A percentile compares a stretch with the other conserved stretches of the same genome.
Evolutionary conservation across 2,329 filamentous ascomycete genomes (phyloP).

Genomic region (Ophiocordyceps unilateralis): DNA sequence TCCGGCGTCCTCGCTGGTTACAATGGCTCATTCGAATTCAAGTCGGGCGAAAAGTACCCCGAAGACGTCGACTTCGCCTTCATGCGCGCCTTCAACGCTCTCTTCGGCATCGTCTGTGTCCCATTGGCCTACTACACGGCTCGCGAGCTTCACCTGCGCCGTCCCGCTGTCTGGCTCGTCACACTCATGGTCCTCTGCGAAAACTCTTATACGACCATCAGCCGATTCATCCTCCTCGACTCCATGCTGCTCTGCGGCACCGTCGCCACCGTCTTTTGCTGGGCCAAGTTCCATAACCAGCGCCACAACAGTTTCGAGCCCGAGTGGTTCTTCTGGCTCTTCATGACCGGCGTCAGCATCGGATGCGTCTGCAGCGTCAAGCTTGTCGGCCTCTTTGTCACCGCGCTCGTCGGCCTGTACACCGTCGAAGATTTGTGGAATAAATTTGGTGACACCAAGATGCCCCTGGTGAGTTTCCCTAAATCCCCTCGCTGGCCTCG

Average conservation of each 20-base stretch:
- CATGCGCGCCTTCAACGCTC: constrained; percentile 94
- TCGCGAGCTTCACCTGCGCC: constrained; percentile 71
- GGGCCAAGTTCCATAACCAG: constrained; percentile 87
- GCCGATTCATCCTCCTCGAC: constrained; percentile 92
- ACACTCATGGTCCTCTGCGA: constrained; percentile 96
- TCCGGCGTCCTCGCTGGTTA: constrained; percentile 94
- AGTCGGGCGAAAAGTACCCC: constrained; percentile 91
- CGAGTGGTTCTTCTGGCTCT: constrained; percentile 90
- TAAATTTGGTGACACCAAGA: constrained; percentile 88
- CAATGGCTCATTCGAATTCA: constrained; percentile 99
- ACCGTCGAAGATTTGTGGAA: constrained; percentile 94
- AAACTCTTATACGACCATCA: constrained; percentile 98
- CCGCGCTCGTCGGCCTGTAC: constrained; percentile 86
- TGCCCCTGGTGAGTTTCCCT: constrained; percentile 50
- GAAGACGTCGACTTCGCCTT: constrained; percentile 91
- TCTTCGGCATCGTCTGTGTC: constrained; percentile 83
- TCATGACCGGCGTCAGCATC: constrained; percentile 86
- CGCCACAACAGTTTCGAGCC: constrained; percentile 71
- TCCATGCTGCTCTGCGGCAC: constrained; percentile 98
- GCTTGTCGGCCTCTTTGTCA: constrained; percentile 92
- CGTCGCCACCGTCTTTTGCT: constrained; percentile 93
- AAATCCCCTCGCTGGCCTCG: constrained; percentile 3
- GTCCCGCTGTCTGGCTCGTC: constrained; percentile 83
- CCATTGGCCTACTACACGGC: constrained; percentile 93
- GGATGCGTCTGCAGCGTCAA: constrained; percentile 98